phyloP scores from a whole-genome alignment of 2,329 filamentous ascomycete genomes.

The Tolypocladium nubicola region DNA sequence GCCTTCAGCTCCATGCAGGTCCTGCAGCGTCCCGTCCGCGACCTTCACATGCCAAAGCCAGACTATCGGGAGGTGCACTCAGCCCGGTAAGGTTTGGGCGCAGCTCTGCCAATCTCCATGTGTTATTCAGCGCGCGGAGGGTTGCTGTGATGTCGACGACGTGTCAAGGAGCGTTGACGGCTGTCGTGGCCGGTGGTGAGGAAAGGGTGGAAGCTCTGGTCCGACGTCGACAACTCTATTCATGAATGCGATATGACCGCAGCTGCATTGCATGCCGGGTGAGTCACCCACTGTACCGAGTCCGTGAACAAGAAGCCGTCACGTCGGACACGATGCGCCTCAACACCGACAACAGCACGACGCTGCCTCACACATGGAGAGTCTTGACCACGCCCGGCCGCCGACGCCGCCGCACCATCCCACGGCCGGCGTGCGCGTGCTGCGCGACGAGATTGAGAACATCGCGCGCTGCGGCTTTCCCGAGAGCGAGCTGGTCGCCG shows the following conservation, averaged over 20 bases:
- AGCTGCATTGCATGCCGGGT: background rate
- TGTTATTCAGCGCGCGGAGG: background rate
- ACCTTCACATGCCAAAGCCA: no score
- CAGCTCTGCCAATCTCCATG: background rate
- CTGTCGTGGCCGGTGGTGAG: no score
- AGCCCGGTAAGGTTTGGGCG: no score
- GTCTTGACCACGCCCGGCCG: slow-evolving; percentile 1
- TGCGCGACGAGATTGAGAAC: slow-evolving; percentile 1
- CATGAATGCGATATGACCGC: no score
- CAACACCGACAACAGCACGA: background rate
- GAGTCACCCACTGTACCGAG: background rate
- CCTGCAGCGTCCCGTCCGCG: background rate
- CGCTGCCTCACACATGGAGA: background rate
- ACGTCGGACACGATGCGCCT: background rate
- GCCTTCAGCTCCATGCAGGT: background rate
- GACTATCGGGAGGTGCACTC: no score
- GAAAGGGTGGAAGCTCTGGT: no score
- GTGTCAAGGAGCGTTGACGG: no score
- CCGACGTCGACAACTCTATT: no score
- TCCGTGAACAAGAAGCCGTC: background rate
- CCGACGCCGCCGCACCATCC: slow-evolving; percentile 10
- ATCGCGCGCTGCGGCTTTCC: slow-evolving; percentile 7
- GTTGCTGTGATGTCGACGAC: background rate
- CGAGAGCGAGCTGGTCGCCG: slow-evolving; percentile 1
- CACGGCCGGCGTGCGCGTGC: slow-evolving; percentile 8